A percentile compares a stretch with the other conserved stretches of the same genome.
These are phyloP conservation scores for Ophiognomonia clavigignenti-juglandacearum DNA, from an alignment of 2,329 filamentous ascomycete genomes.

Conservation along the genomic window DNA sequence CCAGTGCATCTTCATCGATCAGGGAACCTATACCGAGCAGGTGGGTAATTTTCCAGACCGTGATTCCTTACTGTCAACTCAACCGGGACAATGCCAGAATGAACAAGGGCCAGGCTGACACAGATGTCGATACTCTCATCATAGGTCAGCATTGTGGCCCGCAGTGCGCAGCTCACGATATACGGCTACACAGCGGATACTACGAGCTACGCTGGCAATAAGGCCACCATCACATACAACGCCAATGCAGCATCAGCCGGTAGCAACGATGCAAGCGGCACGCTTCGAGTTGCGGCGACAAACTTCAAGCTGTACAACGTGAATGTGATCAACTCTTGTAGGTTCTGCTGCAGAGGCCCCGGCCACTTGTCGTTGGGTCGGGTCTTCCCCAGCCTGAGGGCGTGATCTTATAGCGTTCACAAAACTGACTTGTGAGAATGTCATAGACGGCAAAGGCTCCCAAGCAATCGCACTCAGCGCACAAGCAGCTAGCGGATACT, in stretches of 20 bases:
- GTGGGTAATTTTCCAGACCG: not conserved
- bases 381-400: not conserved
- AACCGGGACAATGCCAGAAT: not conserved
- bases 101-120: not conserved
- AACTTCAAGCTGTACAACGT: slow-evolving; percentile 62
- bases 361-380: not conserved
- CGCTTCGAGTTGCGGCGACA: slow-evolving; percentile 37
- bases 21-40: slow-evolving; percentile 57
- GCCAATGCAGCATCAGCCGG: slow-evolving; percentile 39
- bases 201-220: slow-evolving; percentile 47
- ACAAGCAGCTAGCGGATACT: slow-evolving; percentile 39
- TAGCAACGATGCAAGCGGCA: slow-evolving; percentile 49
- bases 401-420: too few relatives aligned
- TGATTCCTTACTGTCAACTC: not conserved
- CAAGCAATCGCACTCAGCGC: slow-evolving; percentile 44
- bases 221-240: slow-evolving; percentile 46
- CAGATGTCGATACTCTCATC: not conserved
- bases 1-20: slow-evolving; percentile 58
- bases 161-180: slow-evolving; percentile 43
- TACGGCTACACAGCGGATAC: slow-evolving; percentile 53
- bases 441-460: slow-evolving; percentile 35
- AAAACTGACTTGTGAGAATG: not conserved
- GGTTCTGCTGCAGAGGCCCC: not conserved
- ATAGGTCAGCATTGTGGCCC: slow-evolving; percentile 42
- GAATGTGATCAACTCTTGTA: slow-evolving; percentile 41